Evolutionary conservation across 2,329 filamentous ascomycete genomes (phyloP).

Genomic region (Neopestalotiopsis clavispora): DNA sequence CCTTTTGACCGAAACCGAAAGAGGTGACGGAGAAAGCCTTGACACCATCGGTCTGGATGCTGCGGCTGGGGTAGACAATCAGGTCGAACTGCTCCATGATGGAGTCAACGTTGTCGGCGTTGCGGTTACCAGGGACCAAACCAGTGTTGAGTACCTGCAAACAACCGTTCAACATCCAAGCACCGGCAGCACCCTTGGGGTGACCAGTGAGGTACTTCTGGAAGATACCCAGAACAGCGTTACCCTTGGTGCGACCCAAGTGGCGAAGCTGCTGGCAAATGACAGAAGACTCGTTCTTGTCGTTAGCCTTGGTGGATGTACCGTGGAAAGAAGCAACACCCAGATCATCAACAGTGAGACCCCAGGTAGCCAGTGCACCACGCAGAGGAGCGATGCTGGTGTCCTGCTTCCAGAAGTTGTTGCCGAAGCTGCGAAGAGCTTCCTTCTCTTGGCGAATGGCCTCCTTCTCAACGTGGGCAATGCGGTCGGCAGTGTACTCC

Average conservation of each 20-base stretch:
- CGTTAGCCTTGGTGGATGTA: constrained; percentile 97
- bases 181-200: constrained; percentile 97
- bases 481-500: constrained; percentile 85
- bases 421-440: constrained; percentile 88
- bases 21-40: constrained; percentile 99
- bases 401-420: constrained; percentile 99
- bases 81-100: constrained; percentile 98
- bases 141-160: constrained; percentile 94
- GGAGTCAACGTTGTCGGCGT: constrained; percentile 96
- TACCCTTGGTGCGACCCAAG: constrained; percentile 94
- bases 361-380: constrained; percentile 96
- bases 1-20: constrained; percentile 99
- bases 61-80: constrained; percentile 94
- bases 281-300: constrained; percentile 99
- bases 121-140: constrained; percentile 94
- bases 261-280: constrained; percentile 96
- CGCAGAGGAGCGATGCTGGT: constrained; percentile 91
- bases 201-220: constrained; percentile 99
- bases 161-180: constrained; percentile 99
- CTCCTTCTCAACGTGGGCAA: constrained; percentile 85
- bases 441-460: constrained; percentile 91
- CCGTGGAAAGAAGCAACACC: constrained; percentile 98
- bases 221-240: constrained; percentile 95
- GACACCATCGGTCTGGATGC: constrained; percentile 95
- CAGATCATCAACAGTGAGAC: constrained; percentile 94